phyloP scores from a whole-genome alignment of 2,329 filamentous ascomycete genomes.

The Aschersonia sp. region DNA sequence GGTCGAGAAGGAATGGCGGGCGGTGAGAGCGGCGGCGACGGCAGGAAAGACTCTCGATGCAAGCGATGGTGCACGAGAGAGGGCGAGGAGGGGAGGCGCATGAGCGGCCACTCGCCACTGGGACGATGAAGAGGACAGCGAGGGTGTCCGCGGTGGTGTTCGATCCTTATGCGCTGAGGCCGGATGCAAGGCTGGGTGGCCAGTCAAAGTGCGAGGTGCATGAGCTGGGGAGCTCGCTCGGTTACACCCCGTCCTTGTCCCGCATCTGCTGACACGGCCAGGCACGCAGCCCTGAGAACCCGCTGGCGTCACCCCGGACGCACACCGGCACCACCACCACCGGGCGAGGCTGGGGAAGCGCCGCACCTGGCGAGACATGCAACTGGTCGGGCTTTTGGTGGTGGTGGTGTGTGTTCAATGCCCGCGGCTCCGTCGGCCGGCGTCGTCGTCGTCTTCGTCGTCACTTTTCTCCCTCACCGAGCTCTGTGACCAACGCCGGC shows the following conservation, averaged over 20 bases:
- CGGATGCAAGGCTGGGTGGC: not conserved
- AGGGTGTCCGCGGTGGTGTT: not conserved
- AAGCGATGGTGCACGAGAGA: not conserved
- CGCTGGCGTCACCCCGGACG: constrained; percentile 2
- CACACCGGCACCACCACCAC: constrained; percentile 2
- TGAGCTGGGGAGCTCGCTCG: not conserved
- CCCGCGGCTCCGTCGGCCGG: not conserved
- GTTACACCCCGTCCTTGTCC: not conserved
- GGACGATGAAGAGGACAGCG: not conserved
- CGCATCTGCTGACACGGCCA: not conserved
- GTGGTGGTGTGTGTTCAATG: not conserved
- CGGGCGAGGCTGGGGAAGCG: constrained; percentile 15
- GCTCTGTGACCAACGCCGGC: no score
- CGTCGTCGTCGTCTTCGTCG: not conserved
- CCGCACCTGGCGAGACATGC: constrained; percentile 18
- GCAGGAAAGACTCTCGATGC: not conserved
- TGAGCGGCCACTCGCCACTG: not conserved
- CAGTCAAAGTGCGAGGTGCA: not conserved
- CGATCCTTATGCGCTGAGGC: constrained; percentile 1
- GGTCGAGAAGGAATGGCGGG: not conserved
- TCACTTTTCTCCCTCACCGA: no score
- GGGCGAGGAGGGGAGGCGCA: not conserved
- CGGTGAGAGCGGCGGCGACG: no score
- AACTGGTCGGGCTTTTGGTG: not conserved
- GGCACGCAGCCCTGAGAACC: not conserved